These are phyloP conservation scores for Ustilago sp. DNA, from an alignment of 1,284 basidiomycete genomes.

Conservation along the genomic window DNA sequence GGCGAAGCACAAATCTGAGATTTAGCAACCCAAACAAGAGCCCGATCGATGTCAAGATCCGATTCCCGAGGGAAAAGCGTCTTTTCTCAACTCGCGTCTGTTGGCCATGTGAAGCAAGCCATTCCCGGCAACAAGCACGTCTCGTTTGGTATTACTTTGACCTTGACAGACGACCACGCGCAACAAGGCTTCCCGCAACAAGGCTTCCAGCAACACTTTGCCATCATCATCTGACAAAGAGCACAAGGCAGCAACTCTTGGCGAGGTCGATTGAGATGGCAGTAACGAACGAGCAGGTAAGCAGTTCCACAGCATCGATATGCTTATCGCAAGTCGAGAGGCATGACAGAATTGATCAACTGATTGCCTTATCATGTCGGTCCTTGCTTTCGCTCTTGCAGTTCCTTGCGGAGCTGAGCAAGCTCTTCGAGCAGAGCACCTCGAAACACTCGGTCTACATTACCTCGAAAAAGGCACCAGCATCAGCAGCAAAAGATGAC, in stretches of 20 bases:
- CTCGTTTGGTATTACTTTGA: no score
- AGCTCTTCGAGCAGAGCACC: slow-evolving; percentile 52
- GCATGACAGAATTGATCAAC: no score
- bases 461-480: slow-evolving; percentile 50
- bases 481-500: slow-evolving; percentile 30
- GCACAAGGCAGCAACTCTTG: no score
- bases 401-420: slow-evolving; percentile 58
- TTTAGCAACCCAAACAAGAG: neutral
- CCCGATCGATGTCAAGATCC: neutral
- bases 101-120: no score
- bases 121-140: no score
- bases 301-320: neutral
- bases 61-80: neutral
- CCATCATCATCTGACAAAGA: neutral
- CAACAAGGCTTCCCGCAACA: no score
- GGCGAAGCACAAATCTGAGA: neutral
- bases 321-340: no score
- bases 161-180: no score
- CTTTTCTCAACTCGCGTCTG: no score
- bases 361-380: neutral
- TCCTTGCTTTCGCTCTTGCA: slow-evolving; percentile 3
- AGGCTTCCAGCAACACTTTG: no score
- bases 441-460: slow-evolving; percentile 63
- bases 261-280: slow-evolving; percentile 11
- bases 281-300: slow-evolving; percentile 43